Evolutionary conservation across 2,329 filamentous ascomycete genomes (phyloP), one percentile per base, ranked within the genome.

Genomic region (Hypoxylon sp.): DNA sequence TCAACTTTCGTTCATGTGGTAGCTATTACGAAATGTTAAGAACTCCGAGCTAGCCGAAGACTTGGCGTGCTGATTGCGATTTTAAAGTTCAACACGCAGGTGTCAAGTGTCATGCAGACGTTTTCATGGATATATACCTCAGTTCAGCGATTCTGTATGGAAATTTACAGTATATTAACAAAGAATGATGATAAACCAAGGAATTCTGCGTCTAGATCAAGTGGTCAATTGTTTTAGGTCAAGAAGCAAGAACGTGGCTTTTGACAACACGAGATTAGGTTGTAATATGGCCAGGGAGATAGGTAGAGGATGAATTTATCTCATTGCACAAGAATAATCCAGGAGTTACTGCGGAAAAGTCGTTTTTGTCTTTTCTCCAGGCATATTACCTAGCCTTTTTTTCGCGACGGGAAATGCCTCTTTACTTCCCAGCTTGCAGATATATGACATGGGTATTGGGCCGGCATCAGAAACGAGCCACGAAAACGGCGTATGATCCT

Each of bases 11-110:
- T 43, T 49, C 60, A 50, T 59, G 53, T 38, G 13, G 25, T 38
- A n/a, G 3, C 10, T 34, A 43, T 55, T 65, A 25, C 45, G 46
- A 48, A 36, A 48, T 58, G 21, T 51, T 6, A 46, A 53, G 11
- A 23, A 14, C 5, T 32, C 61, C 57, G 53, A 48, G 23, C 52
- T 52, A 50, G 28, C 61, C 61, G 61, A 62, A 19, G 7, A 51
- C 61, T 59, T 61, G 41, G 32, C 48, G 4, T 50, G 34, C 25
- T n/a, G 23, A 9, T 53, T 52, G 46, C 41, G 21, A 25, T 38
- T 61, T 68, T 59, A 55, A 46, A 59, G 61, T 68, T 65, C 50
- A 19, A 11, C 43, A 46, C 50, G 28, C 17, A 45, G 32, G 21
- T 32, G 17, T 17, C 10, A 38, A 23, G 19, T 10, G 57, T 9